Evolutionary conservation across 768 basidiomycete species (phyloP).

Genomic region (Symmetrospora coprosmae): DNA sequence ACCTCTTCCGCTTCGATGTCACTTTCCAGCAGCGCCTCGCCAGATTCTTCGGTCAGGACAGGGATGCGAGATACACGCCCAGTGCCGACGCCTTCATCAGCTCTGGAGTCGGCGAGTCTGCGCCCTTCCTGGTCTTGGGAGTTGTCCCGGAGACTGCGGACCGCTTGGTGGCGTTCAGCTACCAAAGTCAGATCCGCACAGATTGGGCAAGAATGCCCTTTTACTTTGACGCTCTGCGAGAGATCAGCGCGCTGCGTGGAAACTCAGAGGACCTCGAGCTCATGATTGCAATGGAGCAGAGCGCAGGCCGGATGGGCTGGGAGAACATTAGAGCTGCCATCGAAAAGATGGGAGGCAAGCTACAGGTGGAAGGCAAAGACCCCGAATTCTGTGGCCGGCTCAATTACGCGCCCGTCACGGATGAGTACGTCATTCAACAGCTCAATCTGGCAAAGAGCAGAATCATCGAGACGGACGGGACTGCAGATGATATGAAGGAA

Average conservation of each 20-base stretch:
- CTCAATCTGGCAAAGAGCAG: neutral
- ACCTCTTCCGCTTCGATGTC: neutral
- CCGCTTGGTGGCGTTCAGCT: neutral
- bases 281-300: conserved; percentile 16
- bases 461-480: neutral
- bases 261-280: neutral
- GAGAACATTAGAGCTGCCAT: conserved; percentile 22
- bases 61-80: neutral
- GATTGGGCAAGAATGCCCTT: neutral
- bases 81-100: neutral
- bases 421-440: conserved; percentile 7
- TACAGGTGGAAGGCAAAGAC: neutral
- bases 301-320: neutral
- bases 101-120: neutral
- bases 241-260: conserved; percentile 13
- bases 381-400: neutral
- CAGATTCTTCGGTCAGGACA: neutral
- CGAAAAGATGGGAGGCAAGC: conserved; percentile 4
- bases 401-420: neutral
- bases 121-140: conserved; percentile 3
- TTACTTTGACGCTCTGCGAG: conserved; percentile 15
- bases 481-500: conserved; percentile 6
- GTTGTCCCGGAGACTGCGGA: conserved; percentile 19
- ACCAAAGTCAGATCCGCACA: neutral
- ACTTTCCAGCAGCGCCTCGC: neutral